Evolutionary conservation across 2,329 filamentous ascomycete genomes (phyloP).

Genomic region (Microsporum ferrugineum): DNA sequence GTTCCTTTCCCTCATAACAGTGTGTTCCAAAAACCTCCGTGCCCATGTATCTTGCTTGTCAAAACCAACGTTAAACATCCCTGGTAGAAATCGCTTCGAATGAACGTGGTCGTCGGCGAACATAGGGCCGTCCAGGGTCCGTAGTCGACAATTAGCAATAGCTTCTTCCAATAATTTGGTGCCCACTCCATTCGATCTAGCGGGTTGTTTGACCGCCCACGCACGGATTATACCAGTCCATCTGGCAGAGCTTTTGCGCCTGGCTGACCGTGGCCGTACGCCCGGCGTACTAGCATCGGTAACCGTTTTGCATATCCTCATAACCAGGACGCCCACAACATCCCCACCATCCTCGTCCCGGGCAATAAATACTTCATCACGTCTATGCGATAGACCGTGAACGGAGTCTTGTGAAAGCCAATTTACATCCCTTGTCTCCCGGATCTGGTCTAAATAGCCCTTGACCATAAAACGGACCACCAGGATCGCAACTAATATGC

Average conservation of each 20-base stretch:
- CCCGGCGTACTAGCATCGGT: conserved; percentile 9
- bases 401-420: conserved; percentile 44
- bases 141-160: conserved; percentile 54
- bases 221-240: conserved; percentile 53
- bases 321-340: conserved; percentile 58
- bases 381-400: conserved; percentile 28
- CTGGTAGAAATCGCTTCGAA: conserved; percentile 51
- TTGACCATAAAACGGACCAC: conserved; percentile 49
- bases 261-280: conserved; percentile 8
- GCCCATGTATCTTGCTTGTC: conserved; percentile 49
- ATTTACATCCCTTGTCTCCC: conserved; percentile 45
- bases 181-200: conserved; percentile 62
- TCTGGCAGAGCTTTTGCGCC: conserved; percentile 13
- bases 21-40: conserved; percentile 27
- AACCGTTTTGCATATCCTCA: conserved; percentile 29
- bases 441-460: conserved; percentile 53
- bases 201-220: conserved; percentile 64
- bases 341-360: conserved; percentile 48
- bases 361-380: conserved; percentile 53
- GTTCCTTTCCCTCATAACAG: conserved; percentile 16
- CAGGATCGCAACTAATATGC: conserved; percentile 53
- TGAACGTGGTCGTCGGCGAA: conserved; percentile 73
- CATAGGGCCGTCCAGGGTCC: conserved; percentile 55
- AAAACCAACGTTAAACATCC: conserved; percentile 51
- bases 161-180: conserved; percentile 61